phyloP scores from a whole-genome alignment of 345 rosid genomes.

The Corymbia maculata region DNA sequence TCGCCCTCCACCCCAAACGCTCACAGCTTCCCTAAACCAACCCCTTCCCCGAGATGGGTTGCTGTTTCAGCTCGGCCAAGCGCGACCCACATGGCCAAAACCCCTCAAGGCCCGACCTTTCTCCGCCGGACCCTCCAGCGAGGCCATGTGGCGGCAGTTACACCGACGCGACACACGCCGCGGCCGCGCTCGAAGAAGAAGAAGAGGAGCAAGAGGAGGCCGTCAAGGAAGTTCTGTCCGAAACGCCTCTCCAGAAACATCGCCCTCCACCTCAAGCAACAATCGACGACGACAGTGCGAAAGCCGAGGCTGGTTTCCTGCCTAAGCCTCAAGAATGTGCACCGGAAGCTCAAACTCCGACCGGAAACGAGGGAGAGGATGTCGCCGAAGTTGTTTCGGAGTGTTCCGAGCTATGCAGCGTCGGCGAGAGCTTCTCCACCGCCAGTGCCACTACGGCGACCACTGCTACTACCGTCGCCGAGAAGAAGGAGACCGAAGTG shows the following conservation, averaged over 20 bases:
- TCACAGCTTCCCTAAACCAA: not conserved
- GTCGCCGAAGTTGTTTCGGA: not conserved
- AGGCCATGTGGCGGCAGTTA: not conserved
- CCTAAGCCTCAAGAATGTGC: not conserved
- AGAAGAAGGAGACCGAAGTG: slow-evolving; percentile 2
- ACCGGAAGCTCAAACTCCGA: not conserved
- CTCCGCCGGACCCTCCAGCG: not conserved
- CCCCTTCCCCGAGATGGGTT: slow-evolving; percentile 20
- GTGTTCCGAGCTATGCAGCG: slow-evolving; percentile 6
- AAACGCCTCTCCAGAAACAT: slow-evolving; percentile 1
- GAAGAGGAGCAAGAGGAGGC: not conserved
- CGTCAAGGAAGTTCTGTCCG: slow-evolving; percentile 9
- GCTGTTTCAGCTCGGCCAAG: slow-evolving; percentile 35
- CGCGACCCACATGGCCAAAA: slow-evolving; percentile 4
- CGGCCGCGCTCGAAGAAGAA: not conserved
- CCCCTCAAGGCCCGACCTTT: not conserved
- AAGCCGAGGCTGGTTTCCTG: not conserved
- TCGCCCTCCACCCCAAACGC: not conserved
- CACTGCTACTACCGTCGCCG: not conserved
- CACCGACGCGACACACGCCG: not conserved
- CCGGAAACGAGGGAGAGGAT: not conserved
- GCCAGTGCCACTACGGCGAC: not conserved
- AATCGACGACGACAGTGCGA: not conserved
- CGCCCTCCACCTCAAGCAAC: not conserved
- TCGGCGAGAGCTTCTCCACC: slow-evolving; percentile 10